Evolutionary conservation across 148 eudicot species (phyloP).

Genomic region (Silene latifolia): DNA sequence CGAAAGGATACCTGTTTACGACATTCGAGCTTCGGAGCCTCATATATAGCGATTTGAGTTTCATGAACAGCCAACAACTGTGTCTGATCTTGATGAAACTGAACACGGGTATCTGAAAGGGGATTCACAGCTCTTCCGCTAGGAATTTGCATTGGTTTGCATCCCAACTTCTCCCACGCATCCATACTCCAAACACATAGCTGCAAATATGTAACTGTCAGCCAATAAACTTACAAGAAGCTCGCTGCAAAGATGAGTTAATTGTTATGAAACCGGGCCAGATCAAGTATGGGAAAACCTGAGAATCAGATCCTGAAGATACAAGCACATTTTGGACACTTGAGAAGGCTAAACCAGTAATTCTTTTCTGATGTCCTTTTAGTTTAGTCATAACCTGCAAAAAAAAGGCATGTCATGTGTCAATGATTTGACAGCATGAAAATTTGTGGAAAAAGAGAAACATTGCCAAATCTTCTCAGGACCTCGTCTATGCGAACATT

Average conservation of each 20-base stretch:
- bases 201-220: slow-evolving; percentile 31
- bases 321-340: slow-evolving; percentile 63
- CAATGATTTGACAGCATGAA: background rate
- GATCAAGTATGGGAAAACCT: slow-evolving; percentile 33
- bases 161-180: slow-evolving; percentile 65
- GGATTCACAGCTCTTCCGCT: slow-evolving; percentile 52
- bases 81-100: slow-evolving; percentile 84
- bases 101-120: slow-evolving; percentile 78
- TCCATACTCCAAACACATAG: slow-evolving; percentile 87
- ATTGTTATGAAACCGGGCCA: background rate
- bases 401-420: background rate
- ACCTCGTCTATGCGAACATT: slow-evolving; percentile 89
- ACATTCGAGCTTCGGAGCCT: slow-evolving; percentile 80
- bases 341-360: slow-evolving; percentile 79
- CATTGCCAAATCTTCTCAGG: background rate
- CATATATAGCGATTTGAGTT: slow-evolving; percentile 85
- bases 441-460: too few species aligned
- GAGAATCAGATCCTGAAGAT: slow-evolving; percentile 85
- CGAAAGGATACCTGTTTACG: slow-evolving; percentile 53
- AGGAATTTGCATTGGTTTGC: slow-evolving; percentile 54
- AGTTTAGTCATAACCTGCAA: slow-evolving; percentile 62
- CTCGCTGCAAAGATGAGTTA: background rate
- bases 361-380: slow-evolving; percentile 80
- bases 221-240: too few species aligned
- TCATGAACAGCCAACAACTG: slow-evolving; percentile 83